Conservation (phyloP, 1,284 basidiomycete species). For the Apiotrichum siamense region DNA sequence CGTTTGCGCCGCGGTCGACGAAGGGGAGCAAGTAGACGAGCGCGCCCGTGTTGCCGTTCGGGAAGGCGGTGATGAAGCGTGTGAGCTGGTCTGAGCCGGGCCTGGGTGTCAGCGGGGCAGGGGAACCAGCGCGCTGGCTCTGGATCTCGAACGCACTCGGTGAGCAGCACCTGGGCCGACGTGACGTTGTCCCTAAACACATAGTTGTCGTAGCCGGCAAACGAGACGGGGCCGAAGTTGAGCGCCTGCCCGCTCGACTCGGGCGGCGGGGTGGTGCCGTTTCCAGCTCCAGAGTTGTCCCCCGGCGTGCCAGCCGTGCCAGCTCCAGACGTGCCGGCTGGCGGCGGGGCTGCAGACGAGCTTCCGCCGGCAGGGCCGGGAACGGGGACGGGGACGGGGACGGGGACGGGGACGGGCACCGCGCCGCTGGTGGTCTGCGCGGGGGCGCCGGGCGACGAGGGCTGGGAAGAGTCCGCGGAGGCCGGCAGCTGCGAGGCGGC, state of each 20-base stretch:
- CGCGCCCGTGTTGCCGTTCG: constrained; percentile 49
- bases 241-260: background rate
- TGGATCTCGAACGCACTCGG: constrained; percentile 20
- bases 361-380: background rate
- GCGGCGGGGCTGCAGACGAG: no score
- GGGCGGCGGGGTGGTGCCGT: constrained; percentile 17
- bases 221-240: constrained; percentile 30
- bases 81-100: constrained; percentile 31
- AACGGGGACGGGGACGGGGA: background rate
- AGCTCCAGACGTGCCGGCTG: constrained; percentile 32
- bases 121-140: no score
- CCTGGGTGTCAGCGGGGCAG: no score
- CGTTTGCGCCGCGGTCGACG: background rate
- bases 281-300: constrained; percentile 11
- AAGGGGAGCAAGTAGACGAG: constrained; percentile 47
- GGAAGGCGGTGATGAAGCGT: constrained; percentile 49
- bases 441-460: no score
- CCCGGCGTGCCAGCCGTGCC: constrained; percentile 23
- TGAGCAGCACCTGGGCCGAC: constrained; percentile 46
- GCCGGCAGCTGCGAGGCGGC: no score
- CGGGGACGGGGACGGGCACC: background rate
- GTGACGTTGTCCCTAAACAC: constrained; percentile 48
- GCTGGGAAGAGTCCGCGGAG: no score
- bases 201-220: constrained; percentile 50
- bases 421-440: background rate